phyloP scores from a whole-genome alignment of 768 basidiomycete species.

The Leccinum subtestaceum region DNA sequence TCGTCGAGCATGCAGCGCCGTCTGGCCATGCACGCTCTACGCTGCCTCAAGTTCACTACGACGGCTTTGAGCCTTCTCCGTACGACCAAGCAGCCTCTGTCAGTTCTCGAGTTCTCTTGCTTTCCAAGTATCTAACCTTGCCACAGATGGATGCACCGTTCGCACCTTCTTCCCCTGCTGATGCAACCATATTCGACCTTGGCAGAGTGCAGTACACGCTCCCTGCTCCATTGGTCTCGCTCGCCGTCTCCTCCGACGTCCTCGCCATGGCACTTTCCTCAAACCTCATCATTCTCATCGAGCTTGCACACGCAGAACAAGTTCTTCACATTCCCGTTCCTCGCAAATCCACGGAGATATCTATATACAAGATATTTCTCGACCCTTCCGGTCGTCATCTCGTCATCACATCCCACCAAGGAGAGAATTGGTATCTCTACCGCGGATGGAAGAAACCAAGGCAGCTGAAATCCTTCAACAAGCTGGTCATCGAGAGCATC shows the following conservation, averaged over 20 bases:
- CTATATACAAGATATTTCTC: slow-evolving; percentile 80
- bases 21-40: slow-evolving; percentile 38
- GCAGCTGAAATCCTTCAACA: slow-evolving; percentile 69
- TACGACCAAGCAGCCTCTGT: slow-evolving; percentile 39
- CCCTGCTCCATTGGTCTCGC: slow-evolving; percentile 76
- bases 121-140: slow-evolving; percentile 8
- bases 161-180: slow-evolving; percentile 32
- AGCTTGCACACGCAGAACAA: slow-evolving; percentile 83
- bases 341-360: slow-evolving; percentile 71
- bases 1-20: slow-evolving; percentile 81
- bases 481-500: slow-evolving; percentile 85
- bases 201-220: slow-evolving; percentile 86
- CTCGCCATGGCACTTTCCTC: slow-evolving; percentile 80
- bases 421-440: slow-evolving; percentile 93
- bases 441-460: slow-evolving; percentile 79
- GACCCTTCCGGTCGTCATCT: slow-evolving; percentile 94
- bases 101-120: not conserved
- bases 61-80: slow-evolving; percentile 83
- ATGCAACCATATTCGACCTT: slow-evolving; percentile 75
- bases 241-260: slow-evolving; percentile 84
- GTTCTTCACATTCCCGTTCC: slow-evolving; percentile 78
- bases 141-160: slow-evolving; percentile 31
- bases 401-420: slow-evolving; percentile 78
- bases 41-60: slow-evolving; percentile 67
- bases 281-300: slow-evolving; percentile 82